These are phyloP conservation scores for Trichoderma parareesei DNA, from an alignment of 495 filamentous ascomycete species.

Conservation along the genomic window DNA sequence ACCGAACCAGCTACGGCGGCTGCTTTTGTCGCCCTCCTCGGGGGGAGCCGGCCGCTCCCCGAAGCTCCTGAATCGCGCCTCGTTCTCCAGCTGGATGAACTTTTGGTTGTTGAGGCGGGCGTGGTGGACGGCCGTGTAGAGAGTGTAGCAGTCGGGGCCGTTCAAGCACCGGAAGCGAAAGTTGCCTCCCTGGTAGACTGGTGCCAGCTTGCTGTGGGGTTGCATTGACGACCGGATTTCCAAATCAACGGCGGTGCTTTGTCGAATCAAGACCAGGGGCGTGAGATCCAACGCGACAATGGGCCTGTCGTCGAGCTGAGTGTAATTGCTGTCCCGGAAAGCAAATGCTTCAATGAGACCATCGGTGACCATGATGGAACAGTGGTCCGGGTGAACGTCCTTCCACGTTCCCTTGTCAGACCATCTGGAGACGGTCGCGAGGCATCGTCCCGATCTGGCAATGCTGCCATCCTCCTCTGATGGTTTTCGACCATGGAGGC, in stretches of 20 bases:
- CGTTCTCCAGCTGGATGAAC: slow-evolving; percentile 70
- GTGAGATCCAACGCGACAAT: slow-evolving; percentile 77
- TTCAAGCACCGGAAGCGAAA: slow-evolving; percentile 70
- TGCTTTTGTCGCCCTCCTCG: slow-evolving; percentile 29
- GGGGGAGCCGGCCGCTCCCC: slow-evolving; percentile 27
- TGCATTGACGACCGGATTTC: slow-evolving; percentile 79
- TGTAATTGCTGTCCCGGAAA: slow-evolving; percentile 40
- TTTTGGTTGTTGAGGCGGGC: slow-evolving; percentile 81
- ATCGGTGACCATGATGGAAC: slow-evolving; percentile 71
- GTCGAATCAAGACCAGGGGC: slow-evolving; percentile 76
- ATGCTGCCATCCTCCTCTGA: slow-evolving; percentile 44
- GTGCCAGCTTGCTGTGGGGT: slow-evolving; percentile 62
- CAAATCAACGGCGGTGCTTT: slow-evolving; percentile 86
- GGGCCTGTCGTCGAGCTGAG: slow-evolving; percentile 34
- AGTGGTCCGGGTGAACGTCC: slow-evolving; percentile 62
- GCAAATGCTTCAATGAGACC: slow-evolving; percentile 81
- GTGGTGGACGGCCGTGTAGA: slow-evolving; percentile 78
- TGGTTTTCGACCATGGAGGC: slow-evolving; percentile 39
- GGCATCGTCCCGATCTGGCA: slow-evolving; percentile 37
- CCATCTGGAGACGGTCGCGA: slow-evolving; percentile 82
- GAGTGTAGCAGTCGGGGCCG: slow-evolving; percentile 63
- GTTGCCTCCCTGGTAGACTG: slow-evolving; percentile 52
- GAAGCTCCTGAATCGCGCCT: slow-evolving; percentile 42
- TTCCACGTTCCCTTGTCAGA: slow-evolving; percentile 76
- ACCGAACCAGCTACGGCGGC: slow-evolving; percentile 45